Evolutionary conservation across 805 yeast species (phyloP), one percentile per base, ranked within the genome.

Genomic region (Candida loeiensis): DNA sequence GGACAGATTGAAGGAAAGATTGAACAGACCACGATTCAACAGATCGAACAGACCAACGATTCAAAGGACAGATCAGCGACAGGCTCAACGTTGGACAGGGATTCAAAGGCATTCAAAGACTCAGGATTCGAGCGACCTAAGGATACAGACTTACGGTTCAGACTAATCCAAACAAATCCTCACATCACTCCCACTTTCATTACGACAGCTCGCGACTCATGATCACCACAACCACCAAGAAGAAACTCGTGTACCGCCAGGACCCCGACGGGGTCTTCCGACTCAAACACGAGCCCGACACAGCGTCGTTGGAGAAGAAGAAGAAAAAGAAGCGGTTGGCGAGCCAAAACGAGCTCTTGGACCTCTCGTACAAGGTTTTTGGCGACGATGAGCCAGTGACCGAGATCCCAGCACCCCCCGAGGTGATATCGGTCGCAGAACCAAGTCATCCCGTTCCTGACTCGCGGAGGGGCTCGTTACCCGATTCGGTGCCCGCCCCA

Each of bases 221-320:
- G 27, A 25, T 25, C 9, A 25, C 27, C 9, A 45, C 48, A 3
- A 37, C 40, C n/a, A 45, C 46, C 13, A 37, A 43, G 28, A 46
- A 41, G 33, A 59, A 57, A 47, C 57, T 64, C 15, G 59, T 63
- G 9, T 64, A 64, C 44, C 56, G 57, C 40, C 67, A 63, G 45
- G 69, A 59, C 41, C 59, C 66, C 4, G 71, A 64, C 45, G 71
- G 71, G 3, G 67, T 64, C 12, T 64, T 61, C 41, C 50, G 69
- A 12, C 47, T 64, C 29, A 61, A 61, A 43, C 58, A 58, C 37
- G 54, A 52, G 19, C 37, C 26, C 25, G 37, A 36, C 29, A 17
- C 33, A 6, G 3, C 33, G 4, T 14, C 28, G 6, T 4, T 6
- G 13, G 26, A 21, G 19, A 29, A 36, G 34, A 20, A n/a, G n/a